Percentiles rank a stretch among this genome's conserved stretches.
These are phyloP conservation scores for Nigrospora oryzae DNA, from an alignment of 2,329 filamentous ascomycete genomes.

Conservation along the genomic window DNA sequence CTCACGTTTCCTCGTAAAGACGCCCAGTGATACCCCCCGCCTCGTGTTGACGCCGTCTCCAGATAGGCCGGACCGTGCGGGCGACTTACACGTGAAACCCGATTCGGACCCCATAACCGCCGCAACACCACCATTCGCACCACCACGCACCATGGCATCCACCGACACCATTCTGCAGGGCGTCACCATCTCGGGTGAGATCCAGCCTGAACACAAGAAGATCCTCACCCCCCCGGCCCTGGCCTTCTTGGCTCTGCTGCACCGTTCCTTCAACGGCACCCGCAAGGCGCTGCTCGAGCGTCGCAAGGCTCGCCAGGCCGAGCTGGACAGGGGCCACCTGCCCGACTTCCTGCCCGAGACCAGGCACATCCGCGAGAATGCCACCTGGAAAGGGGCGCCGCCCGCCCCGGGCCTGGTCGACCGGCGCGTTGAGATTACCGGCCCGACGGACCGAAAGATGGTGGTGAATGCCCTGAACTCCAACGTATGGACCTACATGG, in stretches of 20 bases:
- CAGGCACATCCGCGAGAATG: slow-evolving; percentile 86
- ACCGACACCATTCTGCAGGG: slow-evolving; percentile 76
- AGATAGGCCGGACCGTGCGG: no score
- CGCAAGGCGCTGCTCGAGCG: slow-evolving; percentile 85
- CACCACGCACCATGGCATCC: slow-evolving; percentile 46
- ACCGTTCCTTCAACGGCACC: slow-evolving; percentile 86
- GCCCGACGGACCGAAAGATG: slow-evolving; percentile 97
- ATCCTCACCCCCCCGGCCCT: slow-evolving; percentile 87
- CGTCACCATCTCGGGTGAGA: slow-evolving; percentile 73
- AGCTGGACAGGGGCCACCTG: slow-evolving; percentile 81
- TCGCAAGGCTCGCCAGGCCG: slow-evolving; percentile 77
- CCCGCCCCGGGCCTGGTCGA: slow-evolving; percentile 90
- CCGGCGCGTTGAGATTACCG: slow-evolving; percentile 92
- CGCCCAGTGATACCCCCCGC: no score
- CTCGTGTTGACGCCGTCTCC: no score
- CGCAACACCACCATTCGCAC: neutral
- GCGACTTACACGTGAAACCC: neutral
- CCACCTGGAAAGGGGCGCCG: slow-evolving; percentile 85
- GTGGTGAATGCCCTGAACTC: slow-evolving; percentile 95
- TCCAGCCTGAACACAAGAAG: slow-evolving; percentile 75
- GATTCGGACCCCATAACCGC: no score
- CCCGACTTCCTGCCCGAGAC: slow-evolving; percentile 96
- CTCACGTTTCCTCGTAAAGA: no score
- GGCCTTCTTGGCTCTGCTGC: slow-evolving; percentile 87
- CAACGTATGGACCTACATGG: slow-evolving; percentile 98